Base-by-base conservation (phyloP, 352 stramenopile species). In the Phytophthora cryptogea region DNA sequence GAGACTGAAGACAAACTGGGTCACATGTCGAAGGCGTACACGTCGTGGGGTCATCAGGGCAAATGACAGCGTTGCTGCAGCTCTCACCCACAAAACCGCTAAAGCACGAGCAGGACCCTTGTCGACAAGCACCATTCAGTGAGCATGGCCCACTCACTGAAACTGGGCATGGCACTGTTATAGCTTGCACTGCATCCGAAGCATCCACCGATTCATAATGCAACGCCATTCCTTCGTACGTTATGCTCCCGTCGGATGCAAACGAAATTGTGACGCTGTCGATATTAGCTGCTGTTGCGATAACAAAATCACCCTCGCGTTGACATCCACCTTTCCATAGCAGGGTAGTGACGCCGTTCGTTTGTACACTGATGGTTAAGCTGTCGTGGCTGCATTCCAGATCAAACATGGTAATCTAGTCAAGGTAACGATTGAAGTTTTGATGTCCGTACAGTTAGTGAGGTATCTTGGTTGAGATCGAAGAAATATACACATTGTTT, bases 371-470 rank as follows among this genome's bases (percentile, higher is more conserved):
- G 16, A 89, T 70, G 5, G 52, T 39, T 20, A 87, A 52, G 5
- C 28, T 60, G 16, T 88, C 80, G 37, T 87, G 75, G 37, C 87
- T 64, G 31, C 80, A 90, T 40, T 90, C 80, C 6, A 90, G 66
- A 52, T 63, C 77, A 54, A 90, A 90, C 8, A 44, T 56, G 0
- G 71, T 73, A 6, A 88, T 50, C 59, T 84, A 49, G 20, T 5
- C 0, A 42, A 30, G 28, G 23, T 5, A 14, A 20, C 0, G 8
- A 55, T 36, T 33, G 35, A 17, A 49, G 16, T 23, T 55, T 54
- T 44, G 55, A 5, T 53, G 23, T 20, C 16, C 26, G 36, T 10
- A 17, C 7, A 27, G 36, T 41, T 41, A 41, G 5, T 23, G 20
- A 23, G 2, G 20, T 23, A 23, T 23, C 20, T 23, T 23, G 20